phyloP scores from a whole-genome alignment of 805 yeast species.

The Candida anglica region DNA sequence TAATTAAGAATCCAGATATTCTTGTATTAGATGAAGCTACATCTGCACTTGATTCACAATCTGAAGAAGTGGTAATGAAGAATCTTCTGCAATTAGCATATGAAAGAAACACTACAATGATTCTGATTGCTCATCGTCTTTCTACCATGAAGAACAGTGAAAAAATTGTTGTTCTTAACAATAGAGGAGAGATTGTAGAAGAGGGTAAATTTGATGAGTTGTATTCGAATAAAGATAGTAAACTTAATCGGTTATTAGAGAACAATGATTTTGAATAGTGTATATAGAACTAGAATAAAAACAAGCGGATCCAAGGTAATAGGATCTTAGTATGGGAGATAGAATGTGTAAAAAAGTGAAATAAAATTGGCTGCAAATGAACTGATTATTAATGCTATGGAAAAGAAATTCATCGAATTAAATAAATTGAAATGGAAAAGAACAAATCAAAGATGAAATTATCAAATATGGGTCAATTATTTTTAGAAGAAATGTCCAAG shows the following conservation, averaged over 20 bases:
- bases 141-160: slow-evolving; percentile 84
- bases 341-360: slow-evolving; percentile 1
- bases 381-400: too few species aligned
- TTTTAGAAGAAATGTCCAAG: not conserved
- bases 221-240: slow-evolving; percentile 23
- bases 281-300: not conserved
- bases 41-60: slow-evolving; percentile 84
- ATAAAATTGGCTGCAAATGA: not conserved
- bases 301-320: not conserved
- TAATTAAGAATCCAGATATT: slow-evolving; percentile 74
- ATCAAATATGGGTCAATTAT: not conserved
- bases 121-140: slow-evolving; percentile 88
- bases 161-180: slow-evolving; percentile 65
- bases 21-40: slow-evolving; percentile 91
- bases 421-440: not conserved
- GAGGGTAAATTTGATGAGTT: slow-evolving; percentile 44
- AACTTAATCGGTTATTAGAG: slow-evolving; percentile 33
- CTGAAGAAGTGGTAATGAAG: slow-evolving; percentile 79
- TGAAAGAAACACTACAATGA: slow-evolving; percentile 60
- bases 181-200: slow-evolving; percentile 56
- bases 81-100: slow-evolving; percentile 56
- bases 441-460: not conserved
- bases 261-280: slow-evolving; percentile 12
- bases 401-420: too few species aligned
- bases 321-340: not conserved